These are phyloP conservation scores for Cutaneotrichosporon sp. DNA, from an alignment of 1,284 basidiomycete genomes.

Conservation along the genomic window DNA sequence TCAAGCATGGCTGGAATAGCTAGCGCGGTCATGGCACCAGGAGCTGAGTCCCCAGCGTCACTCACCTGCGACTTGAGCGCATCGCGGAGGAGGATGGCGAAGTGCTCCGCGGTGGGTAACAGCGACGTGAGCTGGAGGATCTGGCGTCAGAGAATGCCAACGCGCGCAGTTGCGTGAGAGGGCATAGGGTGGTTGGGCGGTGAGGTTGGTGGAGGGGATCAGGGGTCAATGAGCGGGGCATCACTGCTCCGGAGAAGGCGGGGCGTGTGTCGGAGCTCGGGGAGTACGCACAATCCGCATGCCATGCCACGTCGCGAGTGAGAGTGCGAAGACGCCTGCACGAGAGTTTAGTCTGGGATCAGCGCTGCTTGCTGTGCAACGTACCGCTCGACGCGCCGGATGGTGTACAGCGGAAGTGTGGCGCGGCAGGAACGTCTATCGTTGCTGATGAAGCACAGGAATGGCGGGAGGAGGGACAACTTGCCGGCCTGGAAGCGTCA, in stretches of 20 bases:
- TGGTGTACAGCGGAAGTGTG: slow-evolving; percentile 86
- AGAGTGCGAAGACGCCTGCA: slow-evolving; percentile 91
- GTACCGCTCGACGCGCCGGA: slow-evolving; percentile 86
- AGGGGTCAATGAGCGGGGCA: slow-evolving; percentile 14
- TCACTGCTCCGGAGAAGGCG: neutral
- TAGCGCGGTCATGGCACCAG: neutral
- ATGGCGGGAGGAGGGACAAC: slow-evolving; percentile 83
- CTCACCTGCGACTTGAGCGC: slow-evolving; percentile 76
- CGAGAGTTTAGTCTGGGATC: slow-evolving; percentile 67
- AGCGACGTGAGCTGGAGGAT: slow-evolving; percentile 93
- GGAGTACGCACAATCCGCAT: slow-evolving; percentile 76
- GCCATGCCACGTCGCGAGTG: slow-evolving; percentile 91
- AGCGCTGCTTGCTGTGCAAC: slow-evolving; percentile 11
- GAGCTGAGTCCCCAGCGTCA: neutral
- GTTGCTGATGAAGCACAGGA: slow-evolving; percentile 84
- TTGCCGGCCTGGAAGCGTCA: slow-evolving; percentile 70
- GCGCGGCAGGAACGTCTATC: slow-evolving; percentile 90
- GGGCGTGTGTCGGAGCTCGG: neutral
- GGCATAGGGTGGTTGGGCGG: neutral
- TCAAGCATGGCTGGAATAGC: neutral
- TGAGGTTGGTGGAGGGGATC: neutral
- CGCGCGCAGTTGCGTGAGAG: neutral
- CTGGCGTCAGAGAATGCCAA: slow-evolving; percentile 55
- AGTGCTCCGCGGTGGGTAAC: slow-evolving; percentile 91
- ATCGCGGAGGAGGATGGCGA: slow-evolving; percentile 85